These are phyloP conservation scores for Ascochyta pisi DNA, from an alignment of 2,329 filamentous ascomycete species.

Conservation along the genomic window DNA sequence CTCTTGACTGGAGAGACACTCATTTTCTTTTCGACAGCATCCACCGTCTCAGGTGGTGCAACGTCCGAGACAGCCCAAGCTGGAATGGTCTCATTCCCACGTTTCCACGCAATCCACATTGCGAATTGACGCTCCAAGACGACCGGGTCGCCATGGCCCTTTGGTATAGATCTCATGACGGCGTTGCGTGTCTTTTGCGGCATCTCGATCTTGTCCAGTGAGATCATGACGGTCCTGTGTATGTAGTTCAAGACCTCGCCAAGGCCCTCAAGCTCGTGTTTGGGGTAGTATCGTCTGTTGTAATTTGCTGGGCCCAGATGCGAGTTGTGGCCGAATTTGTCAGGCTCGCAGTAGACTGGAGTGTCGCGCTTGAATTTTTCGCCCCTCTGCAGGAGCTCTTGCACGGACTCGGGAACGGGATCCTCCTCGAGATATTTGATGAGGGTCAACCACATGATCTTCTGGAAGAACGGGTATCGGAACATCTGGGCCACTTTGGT, in stretches of 20 bases:
- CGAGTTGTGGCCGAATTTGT: slow-evolving; percentile 60
- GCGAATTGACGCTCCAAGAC: slow-evolving; percentile 66
- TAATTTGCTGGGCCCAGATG: slow-evolving; percentile 60
- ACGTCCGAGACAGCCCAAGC: slow-evolving; percentile 67
- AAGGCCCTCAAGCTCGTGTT: slow-evolving; percentile 67
- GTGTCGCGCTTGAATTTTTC: slow-evolving; percentile 62
- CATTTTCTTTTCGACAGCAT: slow-evolving; percentile 59
- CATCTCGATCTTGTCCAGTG: slow-evolving; percentile 66
- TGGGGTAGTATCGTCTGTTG: slow-evolving; percentile 68
- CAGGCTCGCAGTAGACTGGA: slow-evolving; percentile 66
- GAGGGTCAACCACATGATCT: slow-evolving; percentile 72
- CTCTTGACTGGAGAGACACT: slow-evolving; percentile 63
- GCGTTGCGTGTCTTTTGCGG: slow-evolving; percentile 65
- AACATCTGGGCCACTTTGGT: slow-evolving; percentile 71
- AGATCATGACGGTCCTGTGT: slow-evolving; percentile 68
- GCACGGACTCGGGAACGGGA: slow-evolving; percentile 65
- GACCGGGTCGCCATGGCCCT: slow-evolving; percentile 67
- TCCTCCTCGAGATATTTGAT: slow-evolving; percentile 69
- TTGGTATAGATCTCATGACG: slow-evolving; percentile 68
- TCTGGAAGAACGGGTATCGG: slow-evolving; percentile 72
- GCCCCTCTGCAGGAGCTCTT: slow-evolving; percentile 62
- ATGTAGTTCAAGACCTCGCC: slow-evolving; percentile 67
- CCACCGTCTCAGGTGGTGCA: slow-evolving; percentile 53
- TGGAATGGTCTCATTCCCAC: slow-evolving; percentile 67
- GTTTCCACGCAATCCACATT: slow-evolving; percentile 72